Evolutionary conservation across 2,329 filamentous ascomycete genomes (phyloP).

Genomic region (Fusarium duplospermum): DNA sequence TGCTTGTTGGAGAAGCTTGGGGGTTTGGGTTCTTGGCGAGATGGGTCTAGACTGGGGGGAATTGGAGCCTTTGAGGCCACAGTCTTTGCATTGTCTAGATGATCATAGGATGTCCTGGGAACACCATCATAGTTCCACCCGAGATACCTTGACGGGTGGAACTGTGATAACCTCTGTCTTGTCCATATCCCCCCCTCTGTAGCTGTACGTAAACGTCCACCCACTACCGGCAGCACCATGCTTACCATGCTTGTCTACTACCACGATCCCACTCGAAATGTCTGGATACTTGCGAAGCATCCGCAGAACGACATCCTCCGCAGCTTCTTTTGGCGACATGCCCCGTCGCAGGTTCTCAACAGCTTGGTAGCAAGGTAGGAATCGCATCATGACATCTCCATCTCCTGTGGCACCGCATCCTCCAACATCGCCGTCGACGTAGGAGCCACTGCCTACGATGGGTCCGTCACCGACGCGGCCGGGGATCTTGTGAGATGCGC

Average conservation of each 20-base stretch:
- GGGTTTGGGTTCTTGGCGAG: neutral
- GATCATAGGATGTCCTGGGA: neutral
- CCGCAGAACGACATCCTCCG: conserved; percentile 61
- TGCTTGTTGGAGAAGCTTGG: neutral
- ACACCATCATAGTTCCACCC: conserved; percentile 6
- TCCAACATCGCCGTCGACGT: conserved; percentile 65
- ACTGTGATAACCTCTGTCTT: conserved; percentile 59
- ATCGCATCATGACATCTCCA: conserved; percentile 68
- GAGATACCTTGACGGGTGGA: conserved; percentile 22
- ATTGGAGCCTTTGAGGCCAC: neutral
- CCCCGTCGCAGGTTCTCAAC: conserved; percentile 64
- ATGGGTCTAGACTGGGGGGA: neutral
- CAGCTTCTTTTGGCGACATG: conserved; percentile 60
- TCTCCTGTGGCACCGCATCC: conserved; percentile 68
- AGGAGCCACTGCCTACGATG: conserved; percentile 65
- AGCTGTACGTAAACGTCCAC: conserved; percentile 67
- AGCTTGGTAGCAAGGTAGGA: conserved; percentile 68
- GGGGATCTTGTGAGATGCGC: conserved; percentile 64
- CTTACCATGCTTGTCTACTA: conserved; percentile 60
- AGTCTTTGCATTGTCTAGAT: neutral
- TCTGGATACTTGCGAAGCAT: conserved; percentile 62
- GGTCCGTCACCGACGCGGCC: conserved; percentile 67
- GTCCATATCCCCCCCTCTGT: conserved; percentile 60
- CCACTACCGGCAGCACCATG: conserved; percentile 64
- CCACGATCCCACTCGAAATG: conserved; percentile 62